Percentiles rank a stretch among this genome's conserved stretches.
Evolutionary conservation across 2,329 filamentous ascomycete species (phyloP).

Genomic region (Sarocladium kiliense): DNA sequence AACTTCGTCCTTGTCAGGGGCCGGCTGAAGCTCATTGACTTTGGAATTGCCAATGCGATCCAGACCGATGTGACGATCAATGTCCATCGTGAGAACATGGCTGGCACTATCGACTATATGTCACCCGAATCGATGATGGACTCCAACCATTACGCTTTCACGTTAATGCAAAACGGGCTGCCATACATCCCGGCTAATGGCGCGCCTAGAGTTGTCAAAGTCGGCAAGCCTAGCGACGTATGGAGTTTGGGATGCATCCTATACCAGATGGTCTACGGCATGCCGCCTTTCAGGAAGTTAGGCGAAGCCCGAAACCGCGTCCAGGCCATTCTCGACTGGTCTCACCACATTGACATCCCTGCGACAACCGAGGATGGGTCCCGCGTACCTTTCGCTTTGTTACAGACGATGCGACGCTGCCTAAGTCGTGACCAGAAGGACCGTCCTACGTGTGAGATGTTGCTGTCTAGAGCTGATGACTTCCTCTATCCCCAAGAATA

Average conservation of each 20-base stretch:
- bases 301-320: background rate
- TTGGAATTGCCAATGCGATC: conserved; percentile 88
- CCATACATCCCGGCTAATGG: conserved; percentile 49
- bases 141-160: conserved; percentile 39
- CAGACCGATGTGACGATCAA: conserved; percentile 85
- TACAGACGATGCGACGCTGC: background rate
- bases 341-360: background rate
- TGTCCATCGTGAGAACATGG: conserved; percentile 83
- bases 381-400: background rate
- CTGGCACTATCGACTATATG: conserved; percentile 93
- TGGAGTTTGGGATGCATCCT: conserved; percentile 88
- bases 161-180: too few relatives aligned
- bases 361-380: background rate
- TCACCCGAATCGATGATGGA: conserved; percentile 69
- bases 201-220: background rate
- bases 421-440: background rate
- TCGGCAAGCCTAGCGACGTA: conserved; percentile 83
- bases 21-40: conserved; percentile 83
- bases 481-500: too few relatives aligned
- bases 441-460: background rate
- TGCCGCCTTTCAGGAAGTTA: conserved; percentile 80
- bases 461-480: too few relatives aligned
- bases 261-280: conserved; percentile 89
- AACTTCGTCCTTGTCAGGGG: conserved; percentile 86
- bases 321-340: background rate